Evolutionary conservation across 1,284 basidiomycete species (phyloP).

Genomic region (Abortiporus biennis): DNA sequence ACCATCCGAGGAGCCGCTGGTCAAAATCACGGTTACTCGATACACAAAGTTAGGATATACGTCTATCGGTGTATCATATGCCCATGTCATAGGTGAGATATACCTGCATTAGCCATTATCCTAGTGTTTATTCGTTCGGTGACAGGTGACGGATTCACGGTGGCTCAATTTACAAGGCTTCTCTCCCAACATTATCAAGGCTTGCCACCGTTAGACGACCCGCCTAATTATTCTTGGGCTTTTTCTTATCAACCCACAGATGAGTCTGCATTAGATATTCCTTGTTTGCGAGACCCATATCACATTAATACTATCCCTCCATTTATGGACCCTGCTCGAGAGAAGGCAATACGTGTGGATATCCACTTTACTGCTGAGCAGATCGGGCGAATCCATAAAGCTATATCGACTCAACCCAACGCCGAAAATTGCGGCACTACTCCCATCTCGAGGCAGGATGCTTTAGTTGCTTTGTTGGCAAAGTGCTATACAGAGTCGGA

Average conservation of each 20-base stretch:
- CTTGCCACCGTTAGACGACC: slow-evolving; percentile 9
- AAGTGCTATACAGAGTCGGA: slow-evolving; percentile 10
- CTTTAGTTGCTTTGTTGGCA: slow-evolving; percentile 12
- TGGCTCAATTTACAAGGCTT: slow-evolving; percentile 10
- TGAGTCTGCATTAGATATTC: not conserved
- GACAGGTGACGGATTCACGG: slow-evolving; percentile 12
- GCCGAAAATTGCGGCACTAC: not conserved
- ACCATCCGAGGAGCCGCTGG: slow-evolving; percentile 11
- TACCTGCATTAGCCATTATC: no score
- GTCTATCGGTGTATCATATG: slow-evolving; percentile 10
- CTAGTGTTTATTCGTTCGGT: no score
- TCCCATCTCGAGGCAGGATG: slow-evolving; percentile 13
- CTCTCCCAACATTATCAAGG: slow-evolving; percentile 15
- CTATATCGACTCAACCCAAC: not conserved
- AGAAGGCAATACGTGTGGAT: slow-evolving; percentile 6
- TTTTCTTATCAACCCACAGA: not conserved
- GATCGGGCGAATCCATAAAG: slow-evolving; percentile 9
- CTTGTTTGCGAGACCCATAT: slow-evolving; percentile 5
- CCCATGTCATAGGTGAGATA: slow-evolving; percentile 12
- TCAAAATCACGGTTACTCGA: slow-evolving; percentile 10
- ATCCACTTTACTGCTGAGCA: slow-evolving; percentile 9
- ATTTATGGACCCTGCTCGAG: slow-evolving; percentile 4
- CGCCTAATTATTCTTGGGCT: slow-evolving; percentile 7
- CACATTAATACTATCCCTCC: slow-evolving; percentile 6
- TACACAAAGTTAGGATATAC: slow-evolving; percentile 12